phyloP scores from a whole-genome alignment of 306 rosid species.

The Vicia faba region DNA sequence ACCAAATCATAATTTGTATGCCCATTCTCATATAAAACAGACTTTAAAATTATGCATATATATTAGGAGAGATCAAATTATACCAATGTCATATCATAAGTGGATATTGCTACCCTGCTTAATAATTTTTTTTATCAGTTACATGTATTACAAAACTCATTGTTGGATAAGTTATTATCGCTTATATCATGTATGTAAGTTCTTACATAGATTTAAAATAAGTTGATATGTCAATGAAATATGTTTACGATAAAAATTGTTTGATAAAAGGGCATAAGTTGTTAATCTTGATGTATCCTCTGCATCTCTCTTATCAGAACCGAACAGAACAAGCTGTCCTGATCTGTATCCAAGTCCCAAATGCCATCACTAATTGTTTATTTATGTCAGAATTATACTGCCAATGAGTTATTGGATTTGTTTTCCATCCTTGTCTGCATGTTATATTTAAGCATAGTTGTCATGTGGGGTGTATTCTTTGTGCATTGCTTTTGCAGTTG shows the following conservation, averaged over 20 bases:
- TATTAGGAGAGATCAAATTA: not conserved
- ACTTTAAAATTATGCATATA: too few species aligned
- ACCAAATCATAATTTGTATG: not conserved
- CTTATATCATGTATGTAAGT: not conserved
- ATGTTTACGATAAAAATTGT: not conserved
- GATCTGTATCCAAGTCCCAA: not conserved
- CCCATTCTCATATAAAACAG: not conserved
- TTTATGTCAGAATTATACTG: conserved; percentile 27
- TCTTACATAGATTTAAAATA: not conserved
- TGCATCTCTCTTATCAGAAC: not conserved
- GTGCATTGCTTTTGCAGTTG: not conserved
- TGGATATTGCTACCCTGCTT: not conserved
- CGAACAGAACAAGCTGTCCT: not conserved
- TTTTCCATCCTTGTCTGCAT: conserved; percentile 18
- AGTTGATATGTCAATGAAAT: not conserved
- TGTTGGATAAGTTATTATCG: not conserved
- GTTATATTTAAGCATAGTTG: conserved; percentile 9
- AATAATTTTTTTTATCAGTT: not conserved
- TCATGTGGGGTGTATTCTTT: not conserved
- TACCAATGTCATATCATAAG: not conserved
- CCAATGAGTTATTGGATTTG: not conserved
- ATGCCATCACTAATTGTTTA: not conserved
- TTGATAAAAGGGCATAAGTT: not conserved
- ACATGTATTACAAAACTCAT: not conserved
- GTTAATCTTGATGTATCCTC: not conserved